Percentiles rank a stretch among this genome's conserved stretches.
These are phyloP conservation scores for Chrysoporthe puriensis DNA, from an alignment of 2,329 filamentous ascomycete genomes.

Conservation along the genomic window DNA sequence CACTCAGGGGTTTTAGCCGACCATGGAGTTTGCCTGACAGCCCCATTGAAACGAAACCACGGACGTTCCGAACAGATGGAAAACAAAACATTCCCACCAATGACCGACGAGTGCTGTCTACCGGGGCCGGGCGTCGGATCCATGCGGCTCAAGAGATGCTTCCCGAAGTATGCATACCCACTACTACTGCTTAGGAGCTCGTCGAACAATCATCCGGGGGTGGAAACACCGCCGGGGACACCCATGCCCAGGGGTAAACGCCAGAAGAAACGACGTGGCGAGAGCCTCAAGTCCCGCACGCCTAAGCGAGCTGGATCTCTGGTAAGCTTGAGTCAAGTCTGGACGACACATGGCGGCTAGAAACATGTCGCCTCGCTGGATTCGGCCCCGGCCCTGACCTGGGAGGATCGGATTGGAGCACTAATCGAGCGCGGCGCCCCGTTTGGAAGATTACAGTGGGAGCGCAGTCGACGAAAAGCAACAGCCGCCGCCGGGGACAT, in stretches of 20 bases:
- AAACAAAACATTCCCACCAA: constrained; percentile 23
- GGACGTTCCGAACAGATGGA: constrained; percentile 23
- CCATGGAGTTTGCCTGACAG: not conserved
- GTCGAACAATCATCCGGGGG: constrained; percentile 14
- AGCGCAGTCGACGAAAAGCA: constrained; percentile 12
- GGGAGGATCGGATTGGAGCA: constrained; percentile 11
- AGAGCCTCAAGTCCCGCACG: constrained; percentile 4
- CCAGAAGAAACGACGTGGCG: constrained; percentile 8
- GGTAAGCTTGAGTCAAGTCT: not conserved
- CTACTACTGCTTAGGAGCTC: not conserved
- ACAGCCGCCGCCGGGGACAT: not conserved
- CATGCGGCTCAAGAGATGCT: constrained; percentile 6
- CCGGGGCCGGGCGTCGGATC: constrained; percentile 12
- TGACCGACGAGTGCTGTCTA: constrained; percentile 4
- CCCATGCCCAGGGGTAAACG: constrained; percentile 18
- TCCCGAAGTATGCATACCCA: not conserved
- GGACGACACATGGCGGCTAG: constrained; percentile 25
- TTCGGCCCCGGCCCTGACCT: not conserved
- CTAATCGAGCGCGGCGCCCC: constrained; percentile 9
- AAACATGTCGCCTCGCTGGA: constrained; percentile 11
- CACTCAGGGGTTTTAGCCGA: not conserved
- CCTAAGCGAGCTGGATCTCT: constrained; percentile 14
- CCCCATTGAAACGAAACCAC: constrained; percentile 26
- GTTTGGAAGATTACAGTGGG: constrained; percentile 26
- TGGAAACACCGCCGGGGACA: constrained; percentile 13